Evolutionary conservation across 2,329 filamentous ascomycete genomes (phyloP).

Genomic region (Aspergillus fischeri): DNA sequence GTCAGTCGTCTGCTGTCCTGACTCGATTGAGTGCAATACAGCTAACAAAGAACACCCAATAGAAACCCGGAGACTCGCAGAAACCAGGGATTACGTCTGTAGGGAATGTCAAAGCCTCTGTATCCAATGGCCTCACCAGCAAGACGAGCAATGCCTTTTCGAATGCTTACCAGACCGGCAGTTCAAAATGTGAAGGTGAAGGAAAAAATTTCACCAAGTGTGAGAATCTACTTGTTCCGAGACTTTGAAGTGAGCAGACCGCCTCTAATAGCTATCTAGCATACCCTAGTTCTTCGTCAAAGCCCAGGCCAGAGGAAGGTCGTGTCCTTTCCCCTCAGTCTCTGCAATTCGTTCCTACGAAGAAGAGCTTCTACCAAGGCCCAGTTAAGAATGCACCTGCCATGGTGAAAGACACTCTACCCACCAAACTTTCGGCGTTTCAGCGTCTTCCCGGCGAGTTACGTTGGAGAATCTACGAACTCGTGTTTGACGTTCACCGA

Average conservation of each 20-base stretch:
- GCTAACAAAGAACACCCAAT: not conserved
- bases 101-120: too few relatives aligned
- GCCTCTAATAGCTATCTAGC: not conserved
- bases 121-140: not conserved
- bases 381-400: not conserved
- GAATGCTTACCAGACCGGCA: not conserved
- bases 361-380: not conserved
- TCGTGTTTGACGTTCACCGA: slow-evolving; percentile 49
- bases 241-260: not conserved
- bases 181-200: not conserved
- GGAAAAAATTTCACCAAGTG: not conserved
- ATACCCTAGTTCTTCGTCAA: not conserved
- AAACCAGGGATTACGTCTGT: too few relatives aligned
- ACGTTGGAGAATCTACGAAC: slow-evolving; percentile 63
- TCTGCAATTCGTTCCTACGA: not conserved
- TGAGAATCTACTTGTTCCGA: not conserved
- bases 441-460: slow-evolving; percentile 66
- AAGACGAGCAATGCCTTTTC: not conserved
- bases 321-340: not conserved
- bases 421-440: slow-evolving; percentile 52
- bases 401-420: not conserved
- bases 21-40: not conserved
- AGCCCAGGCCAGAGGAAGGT: not conserved
- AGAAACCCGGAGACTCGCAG: not conserved
- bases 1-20: not conserved